Evolutionary conservation across 768 basidiomycete genomes (phyloP), one percentile per base, ranked within the genome.

Genomic region (Leccinum incarnatum): DNA sequence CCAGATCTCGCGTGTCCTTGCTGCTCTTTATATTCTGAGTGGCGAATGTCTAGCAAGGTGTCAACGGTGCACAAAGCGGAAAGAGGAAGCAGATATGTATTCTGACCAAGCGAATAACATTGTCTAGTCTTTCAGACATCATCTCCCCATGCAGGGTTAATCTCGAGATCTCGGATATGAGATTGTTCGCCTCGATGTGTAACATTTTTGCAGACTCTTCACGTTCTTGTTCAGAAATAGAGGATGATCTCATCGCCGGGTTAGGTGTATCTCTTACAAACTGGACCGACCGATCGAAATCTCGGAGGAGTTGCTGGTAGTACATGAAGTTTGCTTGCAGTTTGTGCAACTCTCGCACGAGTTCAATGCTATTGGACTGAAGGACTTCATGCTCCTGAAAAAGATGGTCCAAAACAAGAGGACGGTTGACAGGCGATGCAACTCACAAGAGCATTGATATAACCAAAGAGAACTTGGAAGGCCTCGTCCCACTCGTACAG

Each of bases 401-500:
- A 40, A 53, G 21, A 4, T 34, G 54, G 54, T 63, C 32, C 57
- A 48, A 46, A 14, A 23, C 8, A 30, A 21, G 17, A 14, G 3
- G 40, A 27, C 5, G n/a, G 6, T 23, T 21, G 5, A 12, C 23
- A 42, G 27, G n/a, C 23, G 19, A 34, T 23, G 6, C 42, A 19
- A 4, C 63, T 10, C 66, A 83, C 83, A 71, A 86, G 70, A 56
- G 56, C 71, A 52, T 77, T 79, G 21, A 85, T 79, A 64, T 86
- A 82, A 17, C 57, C 48, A 60, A 81, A 83, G 32, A 86, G 62
- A 14, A 69, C 65, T 61, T 84, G 83, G 23, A 85, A 74, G 0
- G 81, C 72, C 66, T 86, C 82, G 55, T 86, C 85, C 83, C 85
- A 86, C 2, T 81, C 77, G 60, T 86, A 86, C 8, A 85, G 68